Evolutionary conservation across 352 stramenopile species (phyloP).

Genomic region (Peronosclerospora sorghi): DNA sequence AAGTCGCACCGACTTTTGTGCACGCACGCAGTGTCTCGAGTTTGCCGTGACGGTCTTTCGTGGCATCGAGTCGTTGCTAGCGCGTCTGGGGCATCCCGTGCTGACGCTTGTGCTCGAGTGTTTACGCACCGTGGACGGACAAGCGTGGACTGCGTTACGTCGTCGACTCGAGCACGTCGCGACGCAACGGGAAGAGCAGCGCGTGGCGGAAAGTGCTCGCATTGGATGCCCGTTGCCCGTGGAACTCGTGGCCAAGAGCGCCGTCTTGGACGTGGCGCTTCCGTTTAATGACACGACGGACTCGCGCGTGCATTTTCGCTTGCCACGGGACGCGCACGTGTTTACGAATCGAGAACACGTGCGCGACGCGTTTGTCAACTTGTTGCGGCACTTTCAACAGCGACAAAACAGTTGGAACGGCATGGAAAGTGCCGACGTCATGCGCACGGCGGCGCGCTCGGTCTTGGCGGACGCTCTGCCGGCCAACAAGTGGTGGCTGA

Average conservation of each 20-base stretch:
- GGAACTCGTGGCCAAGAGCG: conserved; percentile 40
- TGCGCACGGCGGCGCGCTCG: conserved; percentile 15
- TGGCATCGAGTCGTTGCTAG: conserved; percentile 23
- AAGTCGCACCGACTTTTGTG: conserved; percentile 52
- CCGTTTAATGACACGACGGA: conserved; percentile 62
- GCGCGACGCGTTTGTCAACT: conserved; percentile 42
- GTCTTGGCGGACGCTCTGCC: conserved; percentile 32
- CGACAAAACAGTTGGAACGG: conserved; percentile 41
- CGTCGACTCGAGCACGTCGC: conserved; percentile 16
- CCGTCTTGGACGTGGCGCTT: conserved; percentile 35
- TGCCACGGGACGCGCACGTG: conserved; percentile 31
- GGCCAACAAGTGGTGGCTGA: conserved; percentile 68
- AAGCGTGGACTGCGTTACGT: conserved; percentile 15
- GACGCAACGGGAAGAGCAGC: conserved; percentile 28
- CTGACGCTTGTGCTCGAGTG: conserved; percentile 15
- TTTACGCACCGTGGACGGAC: conserved; percentile 14
- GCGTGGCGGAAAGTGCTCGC: conserved; percentile 39
- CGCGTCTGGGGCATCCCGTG: conserved; percentile 22
- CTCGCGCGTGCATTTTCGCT: conserved; percentile 55
- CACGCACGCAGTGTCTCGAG: conserved; percentile 17
- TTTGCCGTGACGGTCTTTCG: conserved; percentile 34
- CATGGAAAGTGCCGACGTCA: conserved; percentile 23
- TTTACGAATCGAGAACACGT: conserved; percentile 65
- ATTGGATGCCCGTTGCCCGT: conserved; percentile 41
- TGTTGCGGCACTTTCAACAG: conserved; percentile 49